Evolutionary conservation across 140 eudicot genomes (phyloP).

Genomic region (Ambrosia hybrid): DNA sequence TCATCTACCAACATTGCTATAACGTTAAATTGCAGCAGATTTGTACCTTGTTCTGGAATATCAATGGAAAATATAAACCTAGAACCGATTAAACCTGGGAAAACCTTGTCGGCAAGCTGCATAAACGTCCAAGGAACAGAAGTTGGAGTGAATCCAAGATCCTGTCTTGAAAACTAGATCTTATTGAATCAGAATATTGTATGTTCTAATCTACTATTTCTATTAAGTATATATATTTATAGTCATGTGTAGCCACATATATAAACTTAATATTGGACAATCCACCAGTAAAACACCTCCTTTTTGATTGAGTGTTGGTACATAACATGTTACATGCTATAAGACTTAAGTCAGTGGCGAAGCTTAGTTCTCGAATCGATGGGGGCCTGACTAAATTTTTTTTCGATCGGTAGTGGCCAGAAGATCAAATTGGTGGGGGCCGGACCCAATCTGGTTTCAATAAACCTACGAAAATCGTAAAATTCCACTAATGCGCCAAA

Average conservation of each 20-base stretch:
- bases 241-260: constrained; percentile 6
- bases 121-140: constrained; percentile 47
- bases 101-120: constrained; percentile 46
- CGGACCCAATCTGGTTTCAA: no score
- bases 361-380: no score
- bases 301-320: no score
- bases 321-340: no score
- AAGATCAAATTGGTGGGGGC: no score
- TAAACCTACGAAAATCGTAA: no score
- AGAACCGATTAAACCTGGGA: constrained; percentile 32
- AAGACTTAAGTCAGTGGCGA: no score
- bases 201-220: not conserved
- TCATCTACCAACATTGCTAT: constrained; percentile 52
- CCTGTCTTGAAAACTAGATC: constrained; percentile 44
- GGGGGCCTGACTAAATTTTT: no score
- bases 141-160: constrained; percentile 43
- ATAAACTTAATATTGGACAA: constrained; percentile 14
- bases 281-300: not conserved
- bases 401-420: no score
- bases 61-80: constrained; percentile 41
- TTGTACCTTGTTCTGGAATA: constrained; percentile 55
- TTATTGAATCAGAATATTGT: not conserved
- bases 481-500: no score
- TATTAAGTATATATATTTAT: not conserved
- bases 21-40: constrained; percentile 52